Evolutionary conservation across 2,329 filamentous ascomycete species (phyloP).

Genomic region (Alternaria longipes): DNA sequence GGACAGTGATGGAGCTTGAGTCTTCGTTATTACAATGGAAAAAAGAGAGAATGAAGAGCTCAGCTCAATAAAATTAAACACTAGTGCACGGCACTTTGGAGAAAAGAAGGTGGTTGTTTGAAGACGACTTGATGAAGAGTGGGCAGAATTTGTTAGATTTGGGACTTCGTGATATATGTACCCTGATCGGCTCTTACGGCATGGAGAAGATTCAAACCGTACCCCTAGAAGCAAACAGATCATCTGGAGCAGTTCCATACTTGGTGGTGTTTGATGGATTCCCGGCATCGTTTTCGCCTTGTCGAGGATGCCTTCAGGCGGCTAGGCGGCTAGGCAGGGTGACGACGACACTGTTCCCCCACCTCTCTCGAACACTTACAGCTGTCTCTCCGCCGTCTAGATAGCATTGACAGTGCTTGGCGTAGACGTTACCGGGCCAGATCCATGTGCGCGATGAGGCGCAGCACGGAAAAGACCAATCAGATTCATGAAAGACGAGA

Average conservation of each 20-base stretch:
- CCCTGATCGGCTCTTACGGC: background rate
- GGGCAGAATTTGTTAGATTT: constrained; percentile 3
- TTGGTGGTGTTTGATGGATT: constrained; percentile 27
- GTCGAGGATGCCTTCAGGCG: constrained; percentile 22
- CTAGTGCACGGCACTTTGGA: constrained; percentile 35
- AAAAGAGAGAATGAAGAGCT: constrained; percentile 33
- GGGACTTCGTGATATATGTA: constrained; percentile 24
- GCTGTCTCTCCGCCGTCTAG: constrained; percentile 9
- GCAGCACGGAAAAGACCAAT: constrained; percentile 18
- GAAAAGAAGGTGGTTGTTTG: constrained; percentile 23
- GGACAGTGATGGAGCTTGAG: constrained; percentile 4
- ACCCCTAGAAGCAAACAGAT: constrained; percentile 21
- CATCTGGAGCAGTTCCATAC: constrained; percentile 9
- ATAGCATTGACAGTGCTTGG: constrained; percentile 14
- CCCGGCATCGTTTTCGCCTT: constrained; percentile 12
- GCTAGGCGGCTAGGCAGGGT: constrained; percentile 18
- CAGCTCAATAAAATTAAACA: constrained; percentile 34
- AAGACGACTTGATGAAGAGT: constrained; percentile 16
- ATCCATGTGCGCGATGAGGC: constrained; percentile 9
- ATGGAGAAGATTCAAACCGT: constrained; percentile 15
- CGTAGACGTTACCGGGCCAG: constrained; percentile 6
- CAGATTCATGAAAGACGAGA: constrained; percentile 6
- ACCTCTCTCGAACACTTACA: constrained; percentile 27
- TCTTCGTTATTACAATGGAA: constrained; percentile 9
- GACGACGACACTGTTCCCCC: constrained; percentile 18